These are phyloP conservation scores for Lippia alba DNA, from an alignment of 305 asterid genomes.

Conservation along the genomic window DNA sequence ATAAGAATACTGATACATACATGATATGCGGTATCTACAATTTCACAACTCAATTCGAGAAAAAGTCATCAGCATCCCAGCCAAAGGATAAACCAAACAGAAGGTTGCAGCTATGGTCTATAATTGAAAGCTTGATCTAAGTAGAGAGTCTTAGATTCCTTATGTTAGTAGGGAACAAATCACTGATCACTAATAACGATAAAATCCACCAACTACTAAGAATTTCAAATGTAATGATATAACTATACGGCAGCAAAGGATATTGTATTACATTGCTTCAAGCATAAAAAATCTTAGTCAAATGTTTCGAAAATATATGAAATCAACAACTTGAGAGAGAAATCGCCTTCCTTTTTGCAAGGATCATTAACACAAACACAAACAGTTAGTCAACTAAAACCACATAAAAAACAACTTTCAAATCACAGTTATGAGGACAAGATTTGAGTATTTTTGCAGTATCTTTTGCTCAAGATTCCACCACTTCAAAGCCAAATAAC, in stretches of 20 bases:
- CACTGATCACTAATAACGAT: not conserved
- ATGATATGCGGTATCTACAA: not conserved
- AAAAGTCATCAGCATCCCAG: not conserved
- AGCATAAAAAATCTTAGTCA: conserved; percentile 6
- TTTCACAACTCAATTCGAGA: not conserved
- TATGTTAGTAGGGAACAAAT: no score
- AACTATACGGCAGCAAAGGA: not conserved
- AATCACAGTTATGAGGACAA: not conserved
- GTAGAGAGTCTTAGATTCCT: no score
- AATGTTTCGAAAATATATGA: not conserved
- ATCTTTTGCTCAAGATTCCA: conserved; percentile 1
- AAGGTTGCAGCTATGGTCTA: not conserved
- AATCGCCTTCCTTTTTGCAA: no score
- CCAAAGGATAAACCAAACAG: not conserved
- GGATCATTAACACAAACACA: not conserved
- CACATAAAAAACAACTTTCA: not conserved
- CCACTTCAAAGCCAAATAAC: conserved; percentile 7
- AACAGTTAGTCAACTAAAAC: not conserved
- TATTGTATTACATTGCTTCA: conserved; percentile 2
- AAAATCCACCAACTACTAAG: not conserved
- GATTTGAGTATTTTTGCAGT: not conserved
- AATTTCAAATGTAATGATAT: not conserved
- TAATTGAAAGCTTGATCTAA: not conserved
- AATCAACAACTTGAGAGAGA: not conserved
- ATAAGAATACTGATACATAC: not conserved